These are phyloP conservation scores for Arabis alpina DNA, from an alignment of 345 rosid species.

Conservation along the genomic window DNA sequence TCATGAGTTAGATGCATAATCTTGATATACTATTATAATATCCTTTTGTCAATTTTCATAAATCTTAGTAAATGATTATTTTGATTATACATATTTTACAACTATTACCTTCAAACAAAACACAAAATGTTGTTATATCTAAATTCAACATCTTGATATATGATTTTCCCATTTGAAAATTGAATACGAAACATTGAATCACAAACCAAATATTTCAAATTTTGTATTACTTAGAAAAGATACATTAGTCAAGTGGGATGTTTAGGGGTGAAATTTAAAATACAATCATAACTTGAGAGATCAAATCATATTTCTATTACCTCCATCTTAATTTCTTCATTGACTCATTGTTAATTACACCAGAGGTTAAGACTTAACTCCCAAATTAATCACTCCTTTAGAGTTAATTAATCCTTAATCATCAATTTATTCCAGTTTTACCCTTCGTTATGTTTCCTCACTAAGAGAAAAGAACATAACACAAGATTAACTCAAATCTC, in stretches of 20 bases:
- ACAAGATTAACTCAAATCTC: neutral
- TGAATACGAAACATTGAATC: too few species aligned
- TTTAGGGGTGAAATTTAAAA: neutral
- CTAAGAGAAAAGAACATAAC: constrained; percentile 25
- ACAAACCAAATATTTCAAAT: neutral
- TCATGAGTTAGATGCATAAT: neutral
- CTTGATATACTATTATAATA: neutral
- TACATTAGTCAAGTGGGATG: neutral
- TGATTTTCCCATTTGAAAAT: too few species aligned
- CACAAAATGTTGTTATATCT: too few species aligned
- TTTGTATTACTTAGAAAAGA: neutral
- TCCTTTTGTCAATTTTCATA: neutral
- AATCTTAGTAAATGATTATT: neutral
- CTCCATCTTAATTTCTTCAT: neutral
- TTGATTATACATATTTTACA: neutral
- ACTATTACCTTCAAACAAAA: too few species aligned
- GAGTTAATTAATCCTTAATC: constrained; percentile 16
- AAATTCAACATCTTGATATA: too few species aligned
- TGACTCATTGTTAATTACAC: constrained; percentile 26
- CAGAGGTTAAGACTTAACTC: neutral
- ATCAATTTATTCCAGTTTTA: constrained; percentile 19
- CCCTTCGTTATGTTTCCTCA: constrained; percentile 15
- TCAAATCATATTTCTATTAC: neutral
- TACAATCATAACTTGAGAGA: neutral
- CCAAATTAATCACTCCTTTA: neutral